phyloP scores from a whole-genome alignment of 148 eudicot species.

The Vaccinium corymbosum region DNA sequence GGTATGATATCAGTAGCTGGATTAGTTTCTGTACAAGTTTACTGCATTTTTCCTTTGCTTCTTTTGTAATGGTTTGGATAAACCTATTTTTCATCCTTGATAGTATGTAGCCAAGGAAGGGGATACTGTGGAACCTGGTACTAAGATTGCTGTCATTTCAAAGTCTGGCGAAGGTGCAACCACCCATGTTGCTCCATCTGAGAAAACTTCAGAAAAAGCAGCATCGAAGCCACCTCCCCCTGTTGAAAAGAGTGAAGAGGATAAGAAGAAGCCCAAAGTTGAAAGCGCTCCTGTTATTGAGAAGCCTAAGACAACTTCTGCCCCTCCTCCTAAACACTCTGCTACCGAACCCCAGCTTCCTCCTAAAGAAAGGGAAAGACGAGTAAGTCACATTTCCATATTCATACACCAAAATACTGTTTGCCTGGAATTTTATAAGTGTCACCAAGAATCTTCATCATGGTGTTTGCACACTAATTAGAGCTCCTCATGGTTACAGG shows the following conservation, averaged over 20 bases:
- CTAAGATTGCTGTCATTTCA: conserved; percentile 74
- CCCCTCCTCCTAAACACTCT: conserved; percentile 52
- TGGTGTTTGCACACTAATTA: not conserved
- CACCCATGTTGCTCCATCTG: conserved; percentile 77
- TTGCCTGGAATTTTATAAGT: not conserved
- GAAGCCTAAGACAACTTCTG: conserved; percentile 42
- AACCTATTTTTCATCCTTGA: not conserved
- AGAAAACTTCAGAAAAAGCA: conserved; percentile 43
- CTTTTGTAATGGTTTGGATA: not conserved
- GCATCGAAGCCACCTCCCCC: conserved; percentile 40
- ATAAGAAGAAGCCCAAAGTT: conserved; percentile 41
- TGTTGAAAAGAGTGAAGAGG: conserved; percentile 31
- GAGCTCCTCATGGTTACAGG: conserved; percentile 37
- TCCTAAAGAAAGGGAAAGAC: conserved; percentile 96
- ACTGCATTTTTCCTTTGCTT: not conserved
- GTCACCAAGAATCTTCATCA: not conserved
- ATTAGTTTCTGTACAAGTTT: not conserved
- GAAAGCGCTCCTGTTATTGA: conserved; percentile 37
- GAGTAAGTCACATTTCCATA: conserved; percentile 44
- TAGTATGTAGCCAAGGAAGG: conserved; percentile 89
- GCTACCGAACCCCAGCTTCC: conserved; percentile 90
- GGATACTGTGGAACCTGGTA: conserved; percentile 91
- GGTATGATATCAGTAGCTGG: conserved; percentile 33
- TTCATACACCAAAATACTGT: not conserved
- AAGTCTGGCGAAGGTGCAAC: conserved; percentile 55